Base-by-base conservation (phyloP, 2,329 filamentous ascomycete species). In the Bisporella sp. region DNA sequence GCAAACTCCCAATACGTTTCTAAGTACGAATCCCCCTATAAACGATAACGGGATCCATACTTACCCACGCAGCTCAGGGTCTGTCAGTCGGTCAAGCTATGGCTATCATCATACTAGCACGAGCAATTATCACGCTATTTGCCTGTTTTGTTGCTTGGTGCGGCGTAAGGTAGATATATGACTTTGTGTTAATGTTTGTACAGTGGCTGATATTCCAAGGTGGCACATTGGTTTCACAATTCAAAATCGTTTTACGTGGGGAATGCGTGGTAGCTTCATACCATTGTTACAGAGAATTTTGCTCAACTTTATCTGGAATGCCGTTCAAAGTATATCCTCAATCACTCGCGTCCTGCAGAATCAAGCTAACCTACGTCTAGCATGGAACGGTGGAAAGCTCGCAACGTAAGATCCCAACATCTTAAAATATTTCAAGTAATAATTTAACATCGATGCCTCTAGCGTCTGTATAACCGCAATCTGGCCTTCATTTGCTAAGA, bases 201-300 rank as follows among this genome's bases (percentile, higher is more conserved):
- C 21, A 21, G 21, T 21, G 21, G 21, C 21, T 21, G 21, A 21
- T 21, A 21, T 21, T 21, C 21, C 69, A 5, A 59, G 65, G 45
- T 71, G 68, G 57, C 70, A 73, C 52, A 69, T 73, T 32, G 69
- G 69, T 6, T 74, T 72, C 40, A 67, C 71, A 0, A 69, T 75
- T 21, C 21, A 21, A 21, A 21, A 21, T 21, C 21, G 21, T 21
- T 21, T 21, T 21, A 21, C 21, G 11, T 73, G 69, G 67, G 72
- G 71, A 12, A 63, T 71, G 54, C 68, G 64, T 28, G 71, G 71
- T 2, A 60, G 65, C 7, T 69, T 69, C 53, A 58, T 73, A 31
- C 62, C 65, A 12, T 63, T 74, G 45, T 53, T 70, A 13, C 65
- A 71, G 31, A 62, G 71, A 5, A 70, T 72, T 55, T 54, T 72